These are phyloP conservation scores for Dactylellina drechsleri DNA, from an alignment of 2,329 filamentous ascomycete genomes.

Conservation along the genomic window DNA sequence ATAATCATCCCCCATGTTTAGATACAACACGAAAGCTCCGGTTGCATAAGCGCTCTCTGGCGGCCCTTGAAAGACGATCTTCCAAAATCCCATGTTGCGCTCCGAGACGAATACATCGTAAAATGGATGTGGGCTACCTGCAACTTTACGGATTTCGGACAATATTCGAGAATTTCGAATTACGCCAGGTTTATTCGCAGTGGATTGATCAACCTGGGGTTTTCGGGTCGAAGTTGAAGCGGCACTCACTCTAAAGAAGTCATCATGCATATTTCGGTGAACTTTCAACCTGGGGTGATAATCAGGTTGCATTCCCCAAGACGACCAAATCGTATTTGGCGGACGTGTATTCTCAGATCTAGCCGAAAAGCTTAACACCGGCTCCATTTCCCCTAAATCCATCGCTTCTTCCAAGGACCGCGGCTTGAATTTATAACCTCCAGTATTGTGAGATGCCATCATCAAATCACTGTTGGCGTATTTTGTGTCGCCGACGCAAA, in stretches of 20 bases:
- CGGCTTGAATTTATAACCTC: constrained; percentile 62
- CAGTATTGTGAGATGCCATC: constrained; percentile 54
- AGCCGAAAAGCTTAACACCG: constrained; percentile 60
- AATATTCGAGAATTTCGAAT: constrained; percentile 40
- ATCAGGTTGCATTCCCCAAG: constrained; percentile 55
- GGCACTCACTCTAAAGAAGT: background rate
- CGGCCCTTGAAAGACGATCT: constrained; percentile 62
- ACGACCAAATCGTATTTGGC: constrained; percentile 15
- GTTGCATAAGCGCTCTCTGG: constrained; percentile 59
- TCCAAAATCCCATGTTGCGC: constrained; percentile 62
- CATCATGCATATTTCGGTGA: constrained; percentile 59
- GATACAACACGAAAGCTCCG: constrained; percentile 61
- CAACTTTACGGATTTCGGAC: constrained; percentile 60
- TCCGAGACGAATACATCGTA: constrained; percentile 63
- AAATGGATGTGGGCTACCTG: constrained; percentile 58
- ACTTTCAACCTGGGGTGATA: constrained; percentile 60
- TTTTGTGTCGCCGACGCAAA: constrained; percentile 56
- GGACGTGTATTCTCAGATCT: constrained; percentile 57
- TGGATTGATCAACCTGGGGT: background rate
- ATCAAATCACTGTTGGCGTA: constrained; percentile 57
- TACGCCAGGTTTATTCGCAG: background rate
- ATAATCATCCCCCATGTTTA: constrained; percentile 61
- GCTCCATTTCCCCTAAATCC: constrained; percentile 62
- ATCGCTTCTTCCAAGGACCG: constrained; percentile 60
- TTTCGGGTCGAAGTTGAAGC: background rate